Percentiles rank a stretch among this genome's conserved stretches.
Conservation (phyloP, 73 alveolate species). For the Paramecium caudatum region DNA sequence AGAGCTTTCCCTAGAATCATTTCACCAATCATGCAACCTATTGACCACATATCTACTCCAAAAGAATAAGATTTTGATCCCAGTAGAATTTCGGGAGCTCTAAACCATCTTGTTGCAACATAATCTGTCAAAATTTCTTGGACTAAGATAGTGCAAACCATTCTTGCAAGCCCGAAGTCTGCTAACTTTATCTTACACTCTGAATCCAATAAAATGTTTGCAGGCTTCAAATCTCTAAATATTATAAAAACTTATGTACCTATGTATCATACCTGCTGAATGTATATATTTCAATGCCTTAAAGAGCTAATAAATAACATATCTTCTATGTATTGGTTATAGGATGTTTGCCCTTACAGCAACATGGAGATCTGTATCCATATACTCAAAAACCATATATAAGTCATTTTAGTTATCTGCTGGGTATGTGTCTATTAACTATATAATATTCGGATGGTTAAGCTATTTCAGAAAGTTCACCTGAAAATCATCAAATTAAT, state of each 20-base stretch:
- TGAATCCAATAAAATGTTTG: constrained; percentile 85
- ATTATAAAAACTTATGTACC: constrained; percentile 2
- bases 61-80: constrained; percentile 79
- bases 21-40: constrained; percentile 92
- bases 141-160: constrained; percentile 24
- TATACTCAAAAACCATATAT: constrained; percentile 83
- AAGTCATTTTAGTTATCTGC: constrained; percentile 85
- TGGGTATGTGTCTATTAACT: constrained; percentile 77
- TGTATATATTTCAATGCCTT: constrained; percentile 86
- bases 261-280: constrained; percentile 86
- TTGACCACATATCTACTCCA: constrained; percentile 89
- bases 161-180: constrained; percentile 93
- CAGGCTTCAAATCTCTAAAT: constrained; percentile 90
- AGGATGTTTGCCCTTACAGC: constrained; percentile 83
- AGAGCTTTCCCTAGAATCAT: constrained; percentile 83
- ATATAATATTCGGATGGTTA: constrained; percentile 85
- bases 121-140: constrained; percentile 83
- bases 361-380: constrained; percentile 89
- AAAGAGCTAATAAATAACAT: constrained; percentile 78
- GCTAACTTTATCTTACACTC: constrained; percentile 91
- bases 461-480: constrained; percentile 88
- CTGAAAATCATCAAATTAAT: constrained; percentile 1
- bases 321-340: constrained; percentile 82
- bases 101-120: constrained; percentile 93
- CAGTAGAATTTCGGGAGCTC: constrained; percentile 90